Percentiles rank a stretch among this genome's conserved stretches.
Evolutionary conservation across 1,284 basidiomycete genomes (phyloP).

Genomic region (Ganoderma multipileum): DNA sequence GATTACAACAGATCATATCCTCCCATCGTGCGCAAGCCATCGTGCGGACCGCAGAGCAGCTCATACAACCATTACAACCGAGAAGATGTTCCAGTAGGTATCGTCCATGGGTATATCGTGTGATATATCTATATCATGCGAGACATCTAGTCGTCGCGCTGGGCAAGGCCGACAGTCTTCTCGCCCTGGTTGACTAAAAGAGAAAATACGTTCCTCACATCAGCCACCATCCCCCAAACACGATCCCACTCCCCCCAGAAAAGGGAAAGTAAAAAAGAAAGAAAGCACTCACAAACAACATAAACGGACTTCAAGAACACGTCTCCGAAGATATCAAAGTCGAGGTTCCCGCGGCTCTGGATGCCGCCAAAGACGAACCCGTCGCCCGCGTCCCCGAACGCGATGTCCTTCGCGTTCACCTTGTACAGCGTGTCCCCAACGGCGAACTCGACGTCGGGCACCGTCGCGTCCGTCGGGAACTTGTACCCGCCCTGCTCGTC

Average conservation of each 20-base stretch:
- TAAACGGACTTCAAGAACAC: conserved; percentile 48
- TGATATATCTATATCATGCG: not conserved
- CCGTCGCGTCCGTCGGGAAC: conserved; percentile 40
- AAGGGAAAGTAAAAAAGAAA: too few species aligned
- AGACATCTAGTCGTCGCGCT: conserved; percentile 35
- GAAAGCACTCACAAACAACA: conserved; percentile 43
- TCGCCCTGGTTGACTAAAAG: conserved; percentile 40
- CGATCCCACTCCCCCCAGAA: not conserved
- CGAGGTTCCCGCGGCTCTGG: conserved; percentile 45
- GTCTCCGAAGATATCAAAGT: conserved; percentile 48
- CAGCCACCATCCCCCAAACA: not conserved
- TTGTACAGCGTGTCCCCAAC: conserved; percentile 43
- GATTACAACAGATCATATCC: conserved; percentile 1
- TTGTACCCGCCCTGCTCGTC: conserved; percentile 45
- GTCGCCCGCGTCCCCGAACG: conserved; percentile 36
- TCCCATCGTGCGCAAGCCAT: not conserved
- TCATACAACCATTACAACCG: not conserved
- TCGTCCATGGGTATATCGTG: not conserved
- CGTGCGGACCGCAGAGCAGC: not conserved
- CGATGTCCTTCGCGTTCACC: conserved; percentile 42
- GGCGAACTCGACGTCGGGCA: conserved; percentile 44
- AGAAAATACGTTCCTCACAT: not conserved
- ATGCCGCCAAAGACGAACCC: conserved; percentile 41
- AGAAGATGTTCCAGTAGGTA: not conserved
- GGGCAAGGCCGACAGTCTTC: conserved; percentile 39